These are phyloP conservation scores for Dissoconium aciculare DNA, from an alignment of 2,329 filamentous ascomycete genomes.

Conservation along the genomic window DNA sequence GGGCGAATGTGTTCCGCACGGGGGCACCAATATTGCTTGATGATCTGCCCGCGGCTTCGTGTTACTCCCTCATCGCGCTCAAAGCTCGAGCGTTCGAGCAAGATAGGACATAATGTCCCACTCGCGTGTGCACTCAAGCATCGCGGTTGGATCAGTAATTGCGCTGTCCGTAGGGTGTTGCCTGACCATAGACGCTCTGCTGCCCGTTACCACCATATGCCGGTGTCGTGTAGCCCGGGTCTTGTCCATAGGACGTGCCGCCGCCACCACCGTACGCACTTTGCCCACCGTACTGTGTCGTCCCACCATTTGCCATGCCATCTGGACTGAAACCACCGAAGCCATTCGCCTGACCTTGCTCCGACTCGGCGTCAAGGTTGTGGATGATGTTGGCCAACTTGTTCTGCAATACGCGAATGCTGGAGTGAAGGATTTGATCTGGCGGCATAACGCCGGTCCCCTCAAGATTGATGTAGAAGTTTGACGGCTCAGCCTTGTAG, in stretches of 20 bases:
- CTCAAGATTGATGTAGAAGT: constrained; percentile 90
- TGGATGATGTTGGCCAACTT: constrained; percentile 74
- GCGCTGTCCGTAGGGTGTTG: constrained; percentile 15
- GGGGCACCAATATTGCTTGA: no score
- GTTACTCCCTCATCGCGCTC: no score
- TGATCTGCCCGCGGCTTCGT: no score
- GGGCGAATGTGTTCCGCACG: no score
- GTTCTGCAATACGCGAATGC: constrained; percentile 74
- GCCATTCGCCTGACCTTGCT: constrained; percentile 39
- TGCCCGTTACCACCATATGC: constrained; percentile 34
- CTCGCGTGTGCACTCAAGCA: no score
- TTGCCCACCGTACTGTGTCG: constrained; percentile 50
- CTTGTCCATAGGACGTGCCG: constrained; percentile 10
- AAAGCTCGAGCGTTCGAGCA: no score
- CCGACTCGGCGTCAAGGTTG: constrained; percentile 42
- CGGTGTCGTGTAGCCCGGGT: constrained; percentile 51
- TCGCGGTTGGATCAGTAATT: no score
- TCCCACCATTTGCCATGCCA: constrained; percentile 45
- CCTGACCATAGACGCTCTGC: constrained; percentile 46
- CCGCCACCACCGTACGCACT: constrained; percentile 54
- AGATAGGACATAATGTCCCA: no score
- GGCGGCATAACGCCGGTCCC: constrained; percentile 76
- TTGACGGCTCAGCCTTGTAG: constrained; percentile 64
- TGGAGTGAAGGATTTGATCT: constrained; percentile 74
- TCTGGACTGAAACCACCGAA: constrained; percentile 38